Base-by-base conservation (phyloP, 2,329 filamentous ascomycete genomes). In the Colletotrichum sp. region DNA sequence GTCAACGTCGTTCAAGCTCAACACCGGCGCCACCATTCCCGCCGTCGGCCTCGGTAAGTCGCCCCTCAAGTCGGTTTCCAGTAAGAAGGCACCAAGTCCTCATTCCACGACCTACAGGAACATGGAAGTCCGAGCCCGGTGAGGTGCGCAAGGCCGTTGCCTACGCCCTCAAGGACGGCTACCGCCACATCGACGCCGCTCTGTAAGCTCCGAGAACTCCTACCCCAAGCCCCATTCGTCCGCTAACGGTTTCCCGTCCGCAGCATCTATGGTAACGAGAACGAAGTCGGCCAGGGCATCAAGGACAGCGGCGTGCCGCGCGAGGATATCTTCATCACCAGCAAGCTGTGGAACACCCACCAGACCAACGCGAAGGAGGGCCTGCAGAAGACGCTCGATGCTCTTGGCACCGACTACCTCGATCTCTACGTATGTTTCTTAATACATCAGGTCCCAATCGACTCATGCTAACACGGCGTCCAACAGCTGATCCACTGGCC, bases 151-250 rank as follows among this genome's bases (percentile, higher is more conserved):
- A 52, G 44, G 44, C 44, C 10, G 44, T 52, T 0, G 44, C 44
- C 10, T 21, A 52, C 6, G 44, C 44, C 10, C 44, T 52, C 44
- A 52, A 52, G n/a, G n/a, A 52, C 44, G 44, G 44, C 10, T 52
- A 52, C 3, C 44, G 44, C 44, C 44, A 52, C n/a, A 52, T 52
- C 44, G 44, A 52, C n/a, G 44, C 44, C 6, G 44, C 44, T 52
- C 44, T 52, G 44, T 52, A 52, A 52, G 44, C 13, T 52, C 44
- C 44, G 10, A 52, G n/a, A 52, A 21, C 6, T 3, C 6, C n/a
- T 3, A 21, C 0, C 1, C n/a, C 1, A 52, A 21, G n/a, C 44
- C 8, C 10, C 3, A 21, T 21, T 0, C n/a, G 0, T 21, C 44
- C 10, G n/a, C 44, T 52, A 0, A 52, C n/a, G 0, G 10, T 52